Evolutionary conservation across 306 rosid species (phyloP).

Genomic region (Dicorynia guianensis): DNA sequence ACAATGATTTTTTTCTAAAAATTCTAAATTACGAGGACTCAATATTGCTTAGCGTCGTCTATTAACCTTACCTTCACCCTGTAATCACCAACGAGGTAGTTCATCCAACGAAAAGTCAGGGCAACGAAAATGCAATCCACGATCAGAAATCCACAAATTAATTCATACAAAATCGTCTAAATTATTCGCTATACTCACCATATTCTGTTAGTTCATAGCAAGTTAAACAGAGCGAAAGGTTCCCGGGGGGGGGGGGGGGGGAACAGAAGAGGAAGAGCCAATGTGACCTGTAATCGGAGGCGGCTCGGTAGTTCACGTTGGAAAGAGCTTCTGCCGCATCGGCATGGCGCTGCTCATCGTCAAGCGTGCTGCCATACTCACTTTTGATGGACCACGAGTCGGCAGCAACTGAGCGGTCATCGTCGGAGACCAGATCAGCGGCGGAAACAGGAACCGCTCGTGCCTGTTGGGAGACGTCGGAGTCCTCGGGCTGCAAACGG

Average conservation of each 20-base stretch:
- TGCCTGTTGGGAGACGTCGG: slow-evolving; percentile 69
- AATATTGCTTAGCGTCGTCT: background rate
- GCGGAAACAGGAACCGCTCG: slow-evolving; percentile 60
- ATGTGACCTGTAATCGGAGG: slow-evolving; percentile 85
- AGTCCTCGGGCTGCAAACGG: slow-evolving; percentile 79
- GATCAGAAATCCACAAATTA: slow-evolving; percentile 6
- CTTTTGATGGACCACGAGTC: slow-evolving; percentile 99
- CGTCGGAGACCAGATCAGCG: slow-evolving; percentile 85
- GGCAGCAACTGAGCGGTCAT: slow-evolving; percentile 90
- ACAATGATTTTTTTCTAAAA: background rate
- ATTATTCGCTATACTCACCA: slow-evolving; percentile 6
- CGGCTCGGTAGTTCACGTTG: slow-evolving; percentile 70
- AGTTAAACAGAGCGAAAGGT: slow-evolving; percentile 6
- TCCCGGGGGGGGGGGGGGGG: slow-evolving; percentile 25
- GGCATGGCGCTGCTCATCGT: slow-evolving; percentile 96
- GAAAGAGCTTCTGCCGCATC: slow-evolving; percentile 94
- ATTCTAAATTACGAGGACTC: slow-evolving; percentile 21
- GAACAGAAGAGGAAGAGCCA: background rate
- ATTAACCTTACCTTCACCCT: slow-evolving; percentile 14
- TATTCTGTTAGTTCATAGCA: background rate
- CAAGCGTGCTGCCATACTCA: slow-evolving; percentile 96
- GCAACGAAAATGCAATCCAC: slow-evolving; percentile 28
- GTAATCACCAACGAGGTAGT: slow-evolving; percentile 17
- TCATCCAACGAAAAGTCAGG: slow-evolving; percentile 3
- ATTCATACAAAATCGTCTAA: background rate